A percentile compares a stretch with the other conserved stretches of the same genome.
Conservation (phyloP, 1,284 basidiomycete species). For the Thelephora terrestris region DNA sequence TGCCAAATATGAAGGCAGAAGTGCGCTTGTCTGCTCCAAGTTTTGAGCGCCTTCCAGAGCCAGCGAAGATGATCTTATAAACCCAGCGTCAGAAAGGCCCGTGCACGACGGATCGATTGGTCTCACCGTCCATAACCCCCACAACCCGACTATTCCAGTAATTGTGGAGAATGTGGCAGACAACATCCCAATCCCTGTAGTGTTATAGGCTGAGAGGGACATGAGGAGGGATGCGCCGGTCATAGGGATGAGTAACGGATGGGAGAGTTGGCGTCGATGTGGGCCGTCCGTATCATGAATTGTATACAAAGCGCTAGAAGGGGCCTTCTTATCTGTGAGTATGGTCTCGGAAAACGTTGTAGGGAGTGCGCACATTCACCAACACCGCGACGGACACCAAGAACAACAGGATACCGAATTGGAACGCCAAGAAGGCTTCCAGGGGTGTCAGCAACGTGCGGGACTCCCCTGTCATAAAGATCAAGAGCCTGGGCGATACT, state of each 20-base stretch:
- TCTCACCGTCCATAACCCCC: slow-evolving; percentile 66
- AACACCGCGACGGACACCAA: slow-evolving; percentile 46
- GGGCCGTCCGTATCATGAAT: not conserved
- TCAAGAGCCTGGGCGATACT: slow-evolving; percentile 47
- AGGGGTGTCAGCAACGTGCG: slow-evolving; percentile 45
- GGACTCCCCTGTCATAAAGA: slow-evolving; percentile 40
- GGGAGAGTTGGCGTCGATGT: slow-evolving; percentile 14
- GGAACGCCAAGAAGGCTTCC: slow-evolving; percentile 53
- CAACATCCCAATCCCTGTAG: slow-evolving; percentile 44
- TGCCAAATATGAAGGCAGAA: slow-evolving; percentile 67
- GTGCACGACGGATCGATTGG: not conserved
- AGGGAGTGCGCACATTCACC: slow-evolving; percentile 36
- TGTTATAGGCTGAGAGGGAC: slow-evolving; percentile 59
- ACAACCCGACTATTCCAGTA: slow-evolving; percentile 42
- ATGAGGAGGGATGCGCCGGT: slow-evolving; percentile 40
- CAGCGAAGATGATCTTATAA: slow-evolving; percentile 51
- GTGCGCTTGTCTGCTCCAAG: slow-evolving; percentile 76
- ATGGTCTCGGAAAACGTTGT: not conserved
- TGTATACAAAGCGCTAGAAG: too few species aligned
- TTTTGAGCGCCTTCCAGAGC: slow-evolving; percentile 46
- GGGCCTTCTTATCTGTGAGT: not conserved
- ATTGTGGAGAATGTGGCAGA: slow-evolving; percentile 40
- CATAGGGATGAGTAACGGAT: slow-evolving; percentile 56
- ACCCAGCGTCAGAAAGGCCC: slow-evolving; percentile 1
- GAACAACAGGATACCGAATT: slow-evolving; percentile 50